Percentiles rank a stretch among this genome's conserved stretches.
These are phyloP conservation scores for Ramularia endophylla DNA, from an alignment of 2,329 filamentous ascomycete species.

Conservation along the genomic window DNA sequence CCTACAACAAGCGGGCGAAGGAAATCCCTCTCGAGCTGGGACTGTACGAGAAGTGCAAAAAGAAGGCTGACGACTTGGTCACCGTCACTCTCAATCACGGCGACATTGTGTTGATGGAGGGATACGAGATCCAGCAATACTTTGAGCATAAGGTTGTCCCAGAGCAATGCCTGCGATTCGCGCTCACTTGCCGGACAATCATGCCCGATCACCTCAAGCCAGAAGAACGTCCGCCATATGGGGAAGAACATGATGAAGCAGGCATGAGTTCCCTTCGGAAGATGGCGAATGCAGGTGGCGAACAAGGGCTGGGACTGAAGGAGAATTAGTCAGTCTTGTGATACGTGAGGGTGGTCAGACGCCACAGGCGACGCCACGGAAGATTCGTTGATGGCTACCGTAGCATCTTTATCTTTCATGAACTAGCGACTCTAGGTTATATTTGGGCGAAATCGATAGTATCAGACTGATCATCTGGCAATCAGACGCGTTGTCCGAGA, in stretches of 20 bases:
- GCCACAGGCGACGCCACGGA: neutral
- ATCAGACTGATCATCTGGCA: too few species aligned
- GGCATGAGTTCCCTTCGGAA: constrained; percentile 14
- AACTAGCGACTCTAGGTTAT: too few species aligned
- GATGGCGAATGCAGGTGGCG: constrained; percentile 1
- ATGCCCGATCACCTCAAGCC: constrained; percentile 38
- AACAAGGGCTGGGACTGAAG: constrained; percentile 1
- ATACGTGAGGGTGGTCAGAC: neutral
- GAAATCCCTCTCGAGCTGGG: constrained; percentile 34
- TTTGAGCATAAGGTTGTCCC: constrained; percentile 56
- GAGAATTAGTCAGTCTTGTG: neutral
- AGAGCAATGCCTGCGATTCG: constrained; percentile 48
- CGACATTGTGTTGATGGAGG: constrained; percentile 61
- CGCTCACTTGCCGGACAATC: constrained; percentile 52
- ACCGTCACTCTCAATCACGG: constrained; percentile 53
- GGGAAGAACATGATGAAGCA: constrained; percentile 31
- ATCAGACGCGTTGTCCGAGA: too few species aligned
- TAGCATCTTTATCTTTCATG: too few species aligned
- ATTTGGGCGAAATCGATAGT: too few species aligned
- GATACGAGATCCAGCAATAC: constrained; percentile 51
- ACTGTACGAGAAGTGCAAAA: constrained; percentile 27
- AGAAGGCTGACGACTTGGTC: constrained; percentile 33
- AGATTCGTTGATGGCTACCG: too few species aligned
- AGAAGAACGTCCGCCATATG: constrained; percentile 35
- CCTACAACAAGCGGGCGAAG: constrained; percentile 26